Conservation (phyloP, 768 basidiomycete species). For the Tulasnella sp. region DNA sequence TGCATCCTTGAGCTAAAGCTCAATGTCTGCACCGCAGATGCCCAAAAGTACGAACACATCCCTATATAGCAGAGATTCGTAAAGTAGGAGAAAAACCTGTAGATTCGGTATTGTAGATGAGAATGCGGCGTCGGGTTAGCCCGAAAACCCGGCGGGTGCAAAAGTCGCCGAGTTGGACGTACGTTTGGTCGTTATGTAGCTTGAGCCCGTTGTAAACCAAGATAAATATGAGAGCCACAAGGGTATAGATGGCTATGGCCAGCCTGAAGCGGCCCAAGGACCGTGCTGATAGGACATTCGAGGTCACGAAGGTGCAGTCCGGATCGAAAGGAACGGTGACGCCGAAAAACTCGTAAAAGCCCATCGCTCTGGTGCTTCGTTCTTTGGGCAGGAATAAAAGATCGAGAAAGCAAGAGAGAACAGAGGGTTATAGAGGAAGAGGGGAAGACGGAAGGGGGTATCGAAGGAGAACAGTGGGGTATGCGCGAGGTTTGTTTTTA, state of each 20-base stretch:
- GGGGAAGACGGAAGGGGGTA: neutral
- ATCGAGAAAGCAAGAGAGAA: neutral
- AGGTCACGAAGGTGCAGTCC: slow-evolving; percentile 40
- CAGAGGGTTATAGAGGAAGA: neutral
- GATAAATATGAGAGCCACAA: slow-evolving; percentile 37
- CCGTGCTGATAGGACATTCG: slow-evolving; percentile 40
- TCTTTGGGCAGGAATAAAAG: neutral
- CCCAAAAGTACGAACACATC: slow-evolving; percentile 54
- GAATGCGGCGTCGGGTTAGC: neutral
- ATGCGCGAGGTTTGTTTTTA: neutral
- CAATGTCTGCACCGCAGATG: slow-evolving; percentile 47
- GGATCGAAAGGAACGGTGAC: slow-evolving; percentile 39
- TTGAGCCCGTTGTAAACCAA: slow-evolving; percentile 34
- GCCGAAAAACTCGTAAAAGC: slow-evolving; percentile 28
- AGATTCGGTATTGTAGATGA: neutral
- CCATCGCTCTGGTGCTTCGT: neutral
- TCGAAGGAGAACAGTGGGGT: neutral
- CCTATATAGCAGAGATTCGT: slow-evolving; percentile 58
- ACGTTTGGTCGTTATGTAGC: slow-evolving; percentile 32
- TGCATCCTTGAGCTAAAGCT: slow-evolving; percentile 33
- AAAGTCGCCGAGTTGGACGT: slow-evolving; percentile 21
- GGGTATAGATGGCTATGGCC: slow-evolving; percentile 45
- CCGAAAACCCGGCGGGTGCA: neutral
- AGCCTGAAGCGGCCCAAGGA: slow-evolving; percentile 42
- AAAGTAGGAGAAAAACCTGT: slow-evolving; percentile 58